phyloP scores from a whole-genome alignment of 2,329 filamentous ascomycete species.

The Penicillium griseofulvum region DNA sequence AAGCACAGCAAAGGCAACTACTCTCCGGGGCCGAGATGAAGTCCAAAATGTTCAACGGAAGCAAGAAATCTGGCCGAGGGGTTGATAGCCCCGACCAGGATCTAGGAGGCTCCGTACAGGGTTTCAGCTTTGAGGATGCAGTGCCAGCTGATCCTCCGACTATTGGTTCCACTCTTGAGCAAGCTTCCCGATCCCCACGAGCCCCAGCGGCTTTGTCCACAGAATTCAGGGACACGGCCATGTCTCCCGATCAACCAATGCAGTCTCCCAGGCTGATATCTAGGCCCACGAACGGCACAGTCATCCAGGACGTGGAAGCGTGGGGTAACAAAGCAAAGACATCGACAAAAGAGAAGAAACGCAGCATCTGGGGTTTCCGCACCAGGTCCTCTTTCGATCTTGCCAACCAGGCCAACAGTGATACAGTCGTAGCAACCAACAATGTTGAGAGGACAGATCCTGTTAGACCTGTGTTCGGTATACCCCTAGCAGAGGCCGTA shows the following conservation, averaged over 20 bases:
- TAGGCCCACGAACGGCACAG: constrained; percentile 75
- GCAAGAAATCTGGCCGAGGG: constrained; percentile 32
- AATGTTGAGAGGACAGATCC: constrained; percentile 52
- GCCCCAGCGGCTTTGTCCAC: constrained; percentile 28
- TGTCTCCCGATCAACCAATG: constrained; percentile 31
- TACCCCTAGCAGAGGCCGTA: constrained; percentile 80
- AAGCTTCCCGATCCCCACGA: constrained; percentile 34
- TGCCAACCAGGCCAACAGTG: constrained; percentile 36
- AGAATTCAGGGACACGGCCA: constrained; percentile 29
- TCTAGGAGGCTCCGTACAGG: constrained; percentile 40
- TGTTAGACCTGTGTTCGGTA: constrained; percentile 75
- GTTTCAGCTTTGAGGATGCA: constrained; percentile 57
- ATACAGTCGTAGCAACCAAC: constrained; percentile 47
- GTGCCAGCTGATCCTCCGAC: constrained; percentile 58
- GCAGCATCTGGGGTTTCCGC: constrained; percentile 63
- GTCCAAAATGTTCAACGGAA: constrained; percentile 24
- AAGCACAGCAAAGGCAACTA: constrained; percentile 18
- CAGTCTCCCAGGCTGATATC: constrained; percentile 64
- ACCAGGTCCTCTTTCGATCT: constrained; percentile 70
- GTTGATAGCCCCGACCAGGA: constrained; percentile 42
- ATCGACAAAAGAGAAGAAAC: constrained; percentile 76
- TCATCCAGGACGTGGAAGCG: constrained; percentile 76
- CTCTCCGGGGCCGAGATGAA: constrained; percentile 20
- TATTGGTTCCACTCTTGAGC: constrained; percentile 44
- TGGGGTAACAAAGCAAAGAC: constrained; percentile 76